phyloP scores from a whole-genome alignment of 192 early-diverging fungal genomes.

The Dissophora ornata region DNA sequence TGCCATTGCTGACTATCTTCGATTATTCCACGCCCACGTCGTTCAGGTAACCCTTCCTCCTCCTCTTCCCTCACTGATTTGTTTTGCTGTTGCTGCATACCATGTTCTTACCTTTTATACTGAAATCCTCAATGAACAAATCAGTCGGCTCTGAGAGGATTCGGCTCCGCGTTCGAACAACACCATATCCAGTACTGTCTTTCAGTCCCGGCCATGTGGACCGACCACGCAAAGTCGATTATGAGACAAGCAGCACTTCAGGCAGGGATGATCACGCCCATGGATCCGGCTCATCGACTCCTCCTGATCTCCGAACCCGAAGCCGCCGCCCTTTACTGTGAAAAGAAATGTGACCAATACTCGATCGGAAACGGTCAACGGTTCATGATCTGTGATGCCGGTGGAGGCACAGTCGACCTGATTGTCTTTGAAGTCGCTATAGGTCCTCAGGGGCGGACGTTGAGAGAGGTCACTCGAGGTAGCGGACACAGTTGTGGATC shows the following conservation, averaged over 20 bases:
- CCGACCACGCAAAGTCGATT: slow-evolving; percentile 59
- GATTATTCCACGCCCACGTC: slow-evolving; percentile 61
- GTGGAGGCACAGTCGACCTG: slow-evolving; percentile 58
- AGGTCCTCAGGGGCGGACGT: slow-evolving; percentile 47
- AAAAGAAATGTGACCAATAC: slow-evolving; percentile 53
- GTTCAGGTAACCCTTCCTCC: slow-evolving; percentile 53
- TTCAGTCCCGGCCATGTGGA: slow-evolving; percentile 68
- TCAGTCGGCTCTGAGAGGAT: slow-evolving; percentile 45
- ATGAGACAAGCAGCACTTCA: slow-evolving; percentile 63
- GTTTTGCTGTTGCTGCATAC: too few species aligned
- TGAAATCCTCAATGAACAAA: too few species aligned
- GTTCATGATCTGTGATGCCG: slow-evolving; percentile 59
- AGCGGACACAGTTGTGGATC: slow-evolving; percentile 62
- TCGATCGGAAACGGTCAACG: slow-evolving; percentile 38
- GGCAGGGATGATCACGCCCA: slow-evolving; percentile 55
- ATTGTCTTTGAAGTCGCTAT: slow-evolving; percentile 62
- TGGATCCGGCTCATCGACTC: slow-evolving; percentile 59
- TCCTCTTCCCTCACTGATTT: too few species aligned
- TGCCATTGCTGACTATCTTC: slow-evolving; percentile 65
- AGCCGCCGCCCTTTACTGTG: slow-evolving; percentile 44
- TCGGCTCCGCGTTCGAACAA: slow-evolving; percentile 62
- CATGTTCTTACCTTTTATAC: too few species aligned
- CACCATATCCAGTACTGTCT: slow-evolving; percentile 62
- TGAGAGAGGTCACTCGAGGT: slow-evolving; percentile 60
- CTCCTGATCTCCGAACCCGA: slow-evolving; percentile 54